Conservation (phyloP, 208 protist genomes). For the Crithidia acanthocephali region DNA sequence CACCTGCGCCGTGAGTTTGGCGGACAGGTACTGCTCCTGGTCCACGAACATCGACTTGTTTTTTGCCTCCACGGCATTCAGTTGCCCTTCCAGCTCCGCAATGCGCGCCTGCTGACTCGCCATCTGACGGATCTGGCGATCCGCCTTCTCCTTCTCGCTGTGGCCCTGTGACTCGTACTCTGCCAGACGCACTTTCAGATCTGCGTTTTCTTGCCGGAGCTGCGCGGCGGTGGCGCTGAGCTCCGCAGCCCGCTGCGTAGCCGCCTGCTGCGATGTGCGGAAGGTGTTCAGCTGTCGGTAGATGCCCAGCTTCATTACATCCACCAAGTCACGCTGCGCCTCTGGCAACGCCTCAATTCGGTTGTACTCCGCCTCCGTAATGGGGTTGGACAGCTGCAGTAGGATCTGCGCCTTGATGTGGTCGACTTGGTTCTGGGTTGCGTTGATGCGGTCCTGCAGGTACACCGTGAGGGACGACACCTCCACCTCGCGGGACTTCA, state of each 20-base stretch:
- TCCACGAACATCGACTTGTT: slow-evolving; percentile 58
- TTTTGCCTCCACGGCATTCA: slow-evolving; percentile 60
- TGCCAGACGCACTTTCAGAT: slow-evolving; percentile 58
- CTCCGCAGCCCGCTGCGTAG: slow-evolving; percentile 63
- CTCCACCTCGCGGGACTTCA: slow-evolving; percentile 81
- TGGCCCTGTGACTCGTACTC: slow-evolving; percentile 49
- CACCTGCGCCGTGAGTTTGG: slow-evolving; percentile 76
- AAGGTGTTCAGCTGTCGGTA: slow-evolving; percentile 75
- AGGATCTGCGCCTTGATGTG: slow-evolving; percentile 79
- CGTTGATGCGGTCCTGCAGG: slow-evolving; percentile 79
- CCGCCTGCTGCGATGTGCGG: slow-evolving; percentile 54
- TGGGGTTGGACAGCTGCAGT: slow-evolving; percentile 70
- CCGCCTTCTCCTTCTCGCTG: slow-evolving; percentile 38
- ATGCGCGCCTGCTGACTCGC: slow-evolving; percentile 53
- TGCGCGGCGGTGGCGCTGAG: slow-evolving; percentile 44
- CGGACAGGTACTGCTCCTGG: slow-evolving; percentile 85
- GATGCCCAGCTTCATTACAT: slow-evolving; percentile 85
- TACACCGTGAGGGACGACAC: slow-evolving; percentile 72
- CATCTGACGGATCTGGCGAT: slow-evolving; percentile 35
- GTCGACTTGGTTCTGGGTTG: slow-evolving; percentile 87
- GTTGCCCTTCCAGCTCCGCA: slow-evolving; percentile 68
- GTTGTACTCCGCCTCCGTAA: slow-evolving; percentile 80
- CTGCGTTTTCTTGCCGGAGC: slow-evolving; percentile 56
- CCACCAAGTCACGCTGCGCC: slow-evolving; percentile 74
- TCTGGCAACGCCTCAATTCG: slow-evolving; percentile 70